These are phyloP conservation scores for Chimonanthus salicifolius DNA, from an alignment of 164 flowering plant genomes.

Conservation along the genomic window DNA sequence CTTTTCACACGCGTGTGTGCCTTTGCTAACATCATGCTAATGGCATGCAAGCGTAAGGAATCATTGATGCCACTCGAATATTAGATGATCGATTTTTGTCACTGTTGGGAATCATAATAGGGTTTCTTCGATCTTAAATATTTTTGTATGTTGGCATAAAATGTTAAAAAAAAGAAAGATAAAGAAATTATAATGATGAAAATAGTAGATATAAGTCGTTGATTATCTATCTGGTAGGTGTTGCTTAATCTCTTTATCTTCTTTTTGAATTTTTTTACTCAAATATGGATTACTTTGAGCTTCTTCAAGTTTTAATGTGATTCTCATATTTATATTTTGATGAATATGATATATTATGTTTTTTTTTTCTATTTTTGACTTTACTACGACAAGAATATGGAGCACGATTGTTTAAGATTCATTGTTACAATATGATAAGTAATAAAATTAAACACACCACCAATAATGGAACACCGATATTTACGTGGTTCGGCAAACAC, in stretches of 20 bases:
- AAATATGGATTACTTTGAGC: neutral
- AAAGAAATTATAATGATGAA: neutral
- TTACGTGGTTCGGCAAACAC: too few species aligned
- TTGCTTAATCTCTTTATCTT: neutral
- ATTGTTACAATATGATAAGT: too few species aligned
- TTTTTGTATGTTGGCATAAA: neutral
- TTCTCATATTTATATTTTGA: too few species aligned
- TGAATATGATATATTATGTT: too few species aligned
- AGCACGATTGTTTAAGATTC: too few species aligned
- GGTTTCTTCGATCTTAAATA: neutral
- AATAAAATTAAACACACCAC: too few species aligned
- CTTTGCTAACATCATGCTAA: constrained; percentile 5
- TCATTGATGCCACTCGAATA: neutral
- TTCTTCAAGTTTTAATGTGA: too few species aligned
- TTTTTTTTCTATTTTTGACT: too few species aligned
- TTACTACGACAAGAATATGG: too few species aligned
- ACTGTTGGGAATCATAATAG: too few species aligned
- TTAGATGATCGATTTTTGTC: neutral
- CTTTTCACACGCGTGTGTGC: neutral
- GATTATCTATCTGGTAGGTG: neutral
- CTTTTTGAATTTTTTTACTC: neutral
- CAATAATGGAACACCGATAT: too few species aligned
- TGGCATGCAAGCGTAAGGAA: constrained; percentile 6
- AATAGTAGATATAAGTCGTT: neutral
- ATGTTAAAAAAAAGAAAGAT: too few species aligned